These are phyloP conservation scores for Aspergillus caelatus DNA, from an alignment of 2,329 filamentous ascomycete species.

Conservation along the genomic window DNA sequence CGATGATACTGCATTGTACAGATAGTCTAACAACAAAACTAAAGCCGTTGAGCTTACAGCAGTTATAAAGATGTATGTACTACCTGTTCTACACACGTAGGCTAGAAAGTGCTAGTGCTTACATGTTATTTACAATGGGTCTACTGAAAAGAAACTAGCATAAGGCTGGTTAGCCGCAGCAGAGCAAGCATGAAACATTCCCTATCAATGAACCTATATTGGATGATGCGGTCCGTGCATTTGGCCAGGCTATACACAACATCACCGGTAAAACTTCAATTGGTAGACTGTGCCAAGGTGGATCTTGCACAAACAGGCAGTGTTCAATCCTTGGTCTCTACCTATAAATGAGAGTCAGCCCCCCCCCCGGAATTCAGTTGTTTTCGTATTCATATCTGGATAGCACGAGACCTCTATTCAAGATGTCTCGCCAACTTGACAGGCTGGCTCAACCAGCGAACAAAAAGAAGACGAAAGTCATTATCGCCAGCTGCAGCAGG, in stretches of 20 bases:
- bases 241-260: no score
- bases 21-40: neutral
- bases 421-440: slow-evolving; percentile 28
- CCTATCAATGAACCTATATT: no score
- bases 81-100: no score
- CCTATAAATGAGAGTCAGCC: neutral
- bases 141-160: no score
- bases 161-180: no score
- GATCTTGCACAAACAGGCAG: no score
- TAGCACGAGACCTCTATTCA: neutral
- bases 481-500: slow-evolving; percentile 28
- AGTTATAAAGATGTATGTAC: no score
- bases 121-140: no score
- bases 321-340: neutral
- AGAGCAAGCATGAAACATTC: no score
- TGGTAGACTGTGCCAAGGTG: neutral
- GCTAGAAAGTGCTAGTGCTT: no score
- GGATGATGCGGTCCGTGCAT: no score
- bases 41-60: no score
- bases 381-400: neutral
- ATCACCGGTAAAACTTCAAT: neutral
- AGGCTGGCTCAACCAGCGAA: slow-evolving; percentile 17
- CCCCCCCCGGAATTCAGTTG: neutral
- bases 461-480: slow-evolving; percentile 22
- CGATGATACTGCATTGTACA: neutral